Conservation (phyloP, 2,329 filamentous ascomycete genomes). For the Parastagonospora nodorum region DNA sequence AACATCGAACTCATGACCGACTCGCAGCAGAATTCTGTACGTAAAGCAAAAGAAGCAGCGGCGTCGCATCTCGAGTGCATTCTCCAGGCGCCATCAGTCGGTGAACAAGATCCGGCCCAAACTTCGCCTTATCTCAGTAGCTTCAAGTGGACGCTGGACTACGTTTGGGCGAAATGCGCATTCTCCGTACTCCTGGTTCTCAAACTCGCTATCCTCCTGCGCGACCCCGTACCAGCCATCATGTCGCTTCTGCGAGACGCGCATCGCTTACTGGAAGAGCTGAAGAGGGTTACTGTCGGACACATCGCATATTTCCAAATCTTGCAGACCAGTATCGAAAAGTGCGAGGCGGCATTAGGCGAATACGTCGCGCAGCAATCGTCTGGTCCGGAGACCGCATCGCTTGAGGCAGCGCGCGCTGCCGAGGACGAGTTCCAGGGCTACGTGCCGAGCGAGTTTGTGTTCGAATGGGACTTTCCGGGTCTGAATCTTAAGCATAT, state of each 20-base stretch:
- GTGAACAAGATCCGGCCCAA: conserved; percentile 22
- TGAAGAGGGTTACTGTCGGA: conserved; percentile 49
- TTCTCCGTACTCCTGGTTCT: conserved; percentile 62
- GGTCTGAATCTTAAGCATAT: conserved; percentile 59
- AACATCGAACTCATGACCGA: conserved; percentile 59
- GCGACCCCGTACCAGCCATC: conserved; percentile 48
- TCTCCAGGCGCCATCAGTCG: conserved; percentile 34
- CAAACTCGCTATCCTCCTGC: conserved; percentile 57
- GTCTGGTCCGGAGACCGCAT: not conserved
- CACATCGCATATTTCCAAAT: conserved; percentile 57
- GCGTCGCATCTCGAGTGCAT: conserved; percentile 58
- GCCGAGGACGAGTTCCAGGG: conserved; percentile 57
- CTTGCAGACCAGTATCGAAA: conserved; percentile 56
- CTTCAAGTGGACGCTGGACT: conserved; percentile 61
- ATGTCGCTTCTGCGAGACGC: conserved; percentile 51
- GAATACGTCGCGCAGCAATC: conserved; percentile 37
- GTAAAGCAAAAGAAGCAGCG: conserved; percentile 58
- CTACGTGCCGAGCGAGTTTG: conserved; percentile 61
- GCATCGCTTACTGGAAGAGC: conserved; percentile 50
- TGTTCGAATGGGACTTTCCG: conserved; percentile 64
- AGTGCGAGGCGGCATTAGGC: conserved; percentile 53
- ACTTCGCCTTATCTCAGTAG: conserved; percentile 53
- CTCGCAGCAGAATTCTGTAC: conserved; percentile 54
- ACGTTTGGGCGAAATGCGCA: conserved; percentile 63
- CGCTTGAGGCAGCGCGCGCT: conserved; percentile 18